Base-by-base conservation (phyloP, 23 red algal genomes). In the Agarophyton chilense region DNA sequence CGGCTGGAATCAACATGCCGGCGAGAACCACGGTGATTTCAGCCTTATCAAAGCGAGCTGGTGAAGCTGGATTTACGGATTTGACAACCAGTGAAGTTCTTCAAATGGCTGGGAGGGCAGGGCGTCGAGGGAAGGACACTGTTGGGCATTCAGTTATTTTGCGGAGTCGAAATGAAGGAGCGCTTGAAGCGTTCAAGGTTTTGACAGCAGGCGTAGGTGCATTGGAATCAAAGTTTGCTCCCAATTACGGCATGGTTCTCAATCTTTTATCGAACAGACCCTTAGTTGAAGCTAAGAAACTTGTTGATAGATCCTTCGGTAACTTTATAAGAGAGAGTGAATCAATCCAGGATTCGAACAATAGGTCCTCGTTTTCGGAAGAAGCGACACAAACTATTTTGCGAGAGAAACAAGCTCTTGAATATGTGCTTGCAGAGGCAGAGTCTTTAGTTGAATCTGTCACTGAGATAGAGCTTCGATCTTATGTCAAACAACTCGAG, bases 1-100 rank as follows among this genome's bases (percentile, higher is more conserved):
- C 96, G 29, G 96, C 96, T 44, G 96, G 96, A 19, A 98, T 98
- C 41, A 98, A 98, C 74, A 98, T 98, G 96, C 96, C 96, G 10
- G 84, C 84, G 21, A 85, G 95, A 67, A 98, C 95, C n/a, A 98
- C 95, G 28, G 89, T 91, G 0, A 98, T 98, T 0, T 94, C 90
- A 24, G 78, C 95, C 7, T 43, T 98, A 50, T 93, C 84, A 16
- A 98, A 98, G 76, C 58, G 94, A 28, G 45, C 83, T 26, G 89
- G 96, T 46, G 93, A 84, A 3, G 66, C 22, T 55, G 93, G 93
- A 13, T 74, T 95, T 31, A 83, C 76, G 19, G 36, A 57, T 31
- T 82, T 98, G 38, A 91, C 93, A 40, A 95, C 92, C 0, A 87
- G 79, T 38, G 86, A 87, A 78, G 87, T 95, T 34, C 78, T 96